Base-by-base conservation (phyloP, 768 basidiomycete genomes). In the Rhizopogon salebrosus region DNA sequence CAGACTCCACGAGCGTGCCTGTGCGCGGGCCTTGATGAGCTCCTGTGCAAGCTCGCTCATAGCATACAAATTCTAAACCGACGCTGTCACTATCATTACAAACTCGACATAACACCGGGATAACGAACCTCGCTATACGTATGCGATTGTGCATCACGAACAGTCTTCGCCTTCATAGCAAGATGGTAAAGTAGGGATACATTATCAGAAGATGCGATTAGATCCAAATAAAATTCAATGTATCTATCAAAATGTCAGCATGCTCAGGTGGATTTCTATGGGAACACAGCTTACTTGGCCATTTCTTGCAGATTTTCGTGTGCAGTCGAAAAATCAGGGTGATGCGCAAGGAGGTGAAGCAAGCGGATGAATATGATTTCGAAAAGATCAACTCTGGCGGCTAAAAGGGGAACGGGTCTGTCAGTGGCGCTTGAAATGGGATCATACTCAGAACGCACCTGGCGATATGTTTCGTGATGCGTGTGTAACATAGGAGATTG, bases 41-140 rank as follows among this genome's bases (percentile, higher is more conserved):
- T 91, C 82, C 68, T 97, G 92, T 0, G 95, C 87, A 7, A 98
- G 76, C 60, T 99, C 97, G 58, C 89, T 84, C 53, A 92, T 75
- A 8, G 83, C 77, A 63, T 97, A 98, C 37, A 99, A 74, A 65
- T 92, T 89, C 95, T 97, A 59, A 29, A 39, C 22, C 41, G 4
- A 35, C 22, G 29, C 11, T 31, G 23, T 31, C 40, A 29, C 10
- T 53, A 35, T 35, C 8, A 36, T 8, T 9, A 20, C 14, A 20
- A 7, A 3, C n/a, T 22, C 18, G 14, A 41, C 16, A 23, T n/a
- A 13, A 20, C 6, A 53, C 31, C 41, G 51, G 52, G 4, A n/a
- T 10, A n/a, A 54, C 71, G 40, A 51, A 92, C 92, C 75, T 90
- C 85, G 70, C 84, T 88, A 55, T 80, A 77, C 1, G 75, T 68